phyloP scores from a whole-genome alignment of 2,329 filamentous ascomycete species.

The Tolypocladium paradoxum region DNA sequence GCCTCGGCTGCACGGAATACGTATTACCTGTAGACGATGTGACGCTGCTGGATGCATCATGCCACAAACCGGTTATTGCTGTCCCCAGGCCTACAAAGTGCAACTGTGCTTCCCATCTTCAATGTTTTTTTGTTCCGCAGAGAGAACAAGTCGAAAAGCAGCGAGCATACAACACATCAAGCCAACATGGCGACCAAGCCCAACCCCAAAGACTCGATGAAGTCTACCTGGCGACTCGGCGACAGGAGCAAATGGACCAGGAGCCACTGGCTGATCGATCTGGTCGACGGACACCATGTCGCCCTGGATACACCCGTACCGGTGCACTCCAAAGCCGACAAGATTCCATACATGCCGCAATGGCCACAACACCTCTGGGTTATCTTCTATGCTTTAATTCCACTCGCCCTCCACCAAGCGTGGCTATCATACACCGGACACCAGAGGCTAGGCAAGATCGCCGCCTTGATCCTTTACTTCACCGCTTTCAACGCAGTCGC shows the following conservation, averaged over 20 bases:
- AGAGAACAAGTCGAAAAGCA: background rate
- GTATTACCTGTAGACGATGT: background rate
- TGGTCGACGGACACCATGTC: conserved; percentile 16
- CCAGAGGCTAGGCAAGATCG: conserved; percentile 15
- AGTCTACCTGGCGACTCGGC: conserved; percentile 24
- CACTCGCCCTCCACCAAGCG: conserved; percentile 25
- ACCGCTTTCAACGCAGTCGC: conserved; percentile 25
- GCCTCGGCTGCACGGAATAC: background rate
- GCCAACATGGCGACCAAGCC: background rate
- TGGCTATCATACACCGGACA: conserved; percentile 18
- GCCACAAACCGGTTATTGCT: background rate
- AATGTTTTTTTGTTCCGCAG: background rate
- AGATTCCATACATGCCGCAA: conserved; percentile 27
- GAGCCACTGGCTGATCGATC: conserved; percentile 20
- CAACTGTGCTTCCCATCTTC: background rate
- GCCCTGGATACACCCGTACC: conserved; percentile 21
- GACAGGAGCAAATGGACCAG: conserved; percentile 18
- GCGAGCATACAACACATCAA: background rate
- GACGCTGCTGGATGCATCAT: background rate
- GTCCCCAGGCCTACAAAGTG: background rate
- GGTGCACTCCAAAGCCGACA: conserved; percentile 27
- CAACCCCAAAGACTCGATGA: conserved; percentile 24
- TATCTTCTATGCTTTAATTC: conserved; percentile 23
- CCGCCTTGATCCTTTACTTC: conserved; percentile 25
- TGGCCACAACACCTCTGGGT: conserved; percentile 27